These are phyloP conservation scores for Fusarium mundagurra DNA, from an alignment of 2,329 filamentous ascomycete genomes.

Conservation along the genomic window DNA sequence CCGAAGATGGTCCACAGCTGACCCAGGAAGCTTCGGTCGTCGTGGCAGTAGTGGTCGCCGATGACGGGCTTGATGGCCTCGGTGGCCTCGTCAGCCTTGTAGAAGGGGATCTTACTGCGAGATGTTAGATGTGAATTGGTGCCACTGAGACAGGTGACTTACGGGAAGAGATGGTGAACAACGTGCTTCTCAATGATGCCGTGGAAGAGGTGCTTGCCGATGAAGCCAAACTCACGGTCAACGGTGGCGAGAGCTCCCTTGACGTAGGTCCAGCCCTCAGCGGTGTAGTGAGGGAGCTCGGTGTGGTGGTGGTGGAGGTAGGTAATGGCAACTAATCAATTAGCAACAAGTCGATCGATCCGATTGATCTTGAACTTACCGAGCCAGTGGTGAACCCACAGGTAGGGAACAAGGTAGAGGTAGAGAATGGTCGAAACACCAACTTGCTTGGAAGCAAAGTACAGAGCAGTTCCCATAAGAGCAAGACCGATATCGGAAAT, in stretches of 20 bases:
- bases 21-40: slow-evolving; percentile 43
- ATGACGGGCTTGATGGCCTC: slow-evolving; percentile 84
- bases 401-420: slow-evolving; percentile 71
- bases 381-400: slow-evolving; percentile 78
- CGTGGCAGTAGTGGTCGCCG: slow-evolving; percentile 83
- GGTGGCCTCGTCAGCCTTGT: slow-evolving; percentile 65
- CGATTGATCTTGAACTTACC: slow-evolving; percentile 51
- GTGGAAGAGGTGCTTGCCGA: slow-evolving; percentile 71
- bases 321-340: slow-evolving; percentile 71
- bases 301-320: slow-evolving; percentile 78
- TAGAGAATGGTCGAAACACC: slow-evolving; percentile 66
- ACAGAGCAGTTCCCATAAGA: slow-evolving; percentile 61
- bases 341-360: neutral
- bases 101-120: slow-evolving; percentile 46
- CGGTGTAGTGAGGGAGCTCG: slow-evolving; percentile 52
- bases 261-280: slow-evolving; percentile 68
- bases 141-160: slow-evolving; percentile 19
- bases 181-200: slow-evolving; percentile 70
- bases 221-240: slow-evolving; percentile 70
- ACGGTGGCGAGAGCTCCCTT: slow-evolving; percentile 69
- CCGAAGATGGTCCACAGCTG: slow-evolving; percentile 45
- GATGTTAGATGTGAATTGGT: neutral
- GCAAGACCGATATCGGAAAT: slow-evolving; percentile 69
- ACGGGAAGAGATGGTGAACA: slow-evolving; percentile 66
- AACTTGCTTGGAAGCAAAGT: slow-evolving; percentile 61